phyloP scores from a whole-genome alignment of 192 early-diverging fungal genomes.

The Coemansia sp. region DNA sequence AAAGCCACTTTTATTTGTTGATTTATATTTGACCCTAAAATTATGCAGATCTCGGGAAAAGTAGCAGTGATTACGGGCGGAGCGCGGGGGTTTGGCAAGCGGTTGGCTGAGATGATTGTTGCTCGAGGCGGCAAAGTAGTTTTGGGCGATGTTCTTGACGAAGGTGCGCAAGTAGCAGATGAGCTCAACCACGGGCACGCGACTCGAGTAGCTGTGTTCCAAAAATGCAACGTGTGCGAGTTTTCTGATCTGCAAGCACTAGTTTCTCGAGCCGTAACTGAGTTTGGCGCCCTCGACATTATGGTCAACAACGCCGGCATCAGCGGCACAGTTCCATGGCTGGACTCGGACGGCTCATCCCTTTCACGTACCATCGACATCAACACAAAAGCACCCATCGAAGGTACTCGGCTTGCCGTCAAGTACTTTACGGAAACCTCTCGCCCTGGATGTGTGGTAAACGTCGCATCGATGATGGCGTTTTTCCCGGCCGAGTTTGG shows the following conservation, averaged over 20 bases:
- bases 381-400: conserved; percentile 72
- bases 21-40: not conserved
- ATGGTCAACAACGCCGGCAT: conserved; percentile 68
- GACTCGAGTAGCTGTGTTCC: conserved; percentile 39
- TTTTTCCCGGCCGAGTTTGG: conserved; percentile 57
- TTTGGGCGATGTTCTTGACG: conserved; percentile 60
- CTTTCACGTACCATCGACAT: conserved; percentile 65
- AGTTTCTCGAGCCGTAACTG: conserved; percentile 36
- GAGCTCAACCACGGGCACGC: conserved; percentile 28
- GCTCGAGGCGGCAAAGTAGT: conserved; percentile 65
- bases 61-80: conserved; percentile 71
- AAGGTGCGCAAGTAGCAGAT: conserved; percentile 39
- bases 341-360: conserved; percentile 48
- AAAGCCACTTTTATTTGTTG: not conserved
- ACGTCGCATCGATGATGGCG: conserved; percentile 75
- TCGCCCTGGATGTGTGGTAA: conserved; percentile 68
- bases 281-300: conserved; percentile 63
- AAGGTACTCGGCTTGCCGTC: conserved; percentile 72
- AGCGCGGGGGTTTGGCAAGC: conserved; percentile 67
- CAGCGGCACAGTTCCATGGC: conserved; percentile 47
- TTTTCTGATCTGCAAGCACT: conserved; percentile 35
- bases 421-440: conserved; percentile 55
- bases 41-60: conserved; percentile 55
- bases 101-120: conserved; percentile 59
- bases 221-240: conserved; percentile 57